A percentile compares a stretch with the other conserved stretches of the same genome.
Conservation (phyloP, 140 eudicot genomes). For the Cichorium intybus region DNA sequence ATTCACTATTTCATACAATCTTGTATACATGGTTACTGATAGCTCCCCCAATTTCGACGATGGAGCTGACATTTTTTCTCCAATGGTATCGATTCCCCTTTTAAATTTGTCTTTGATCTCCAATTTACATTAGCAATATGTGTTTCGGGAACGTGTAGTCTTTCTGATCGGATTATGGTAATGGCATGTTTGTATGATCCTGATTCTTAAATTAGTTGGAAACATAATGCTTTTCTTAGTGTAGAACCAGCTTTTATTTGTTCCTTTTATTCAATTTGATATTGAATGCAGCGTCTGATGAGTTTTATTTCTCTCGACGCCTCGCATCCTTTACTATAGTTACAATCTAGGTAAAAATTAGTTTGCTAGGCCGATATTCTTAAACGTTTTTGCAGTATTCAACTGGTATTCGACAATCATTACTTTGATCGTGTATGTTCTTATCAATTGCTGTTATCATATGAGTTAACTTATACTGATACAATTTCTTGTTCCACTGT, state of each 20-base stretch:
- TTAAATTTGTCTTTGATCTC: background rate
- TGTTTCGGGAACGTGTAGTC: background rate
- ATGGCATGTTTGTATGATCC: slow-evolving; percentile 1
- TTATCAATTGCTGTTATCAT: slow-evolving; percentile 13
- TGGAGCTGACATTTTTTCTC: slow-evolving; percentile 33
- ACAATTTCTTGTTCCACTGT: background rate
- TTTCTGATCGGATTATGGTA: slow-evolving; percentile 28
- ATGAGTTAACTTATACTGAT: background rate
- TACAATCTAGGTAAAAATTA: slow-evolving; percentile 3
- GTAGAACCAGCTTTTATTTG: background rate
- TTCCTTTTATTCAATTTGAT: background rate
- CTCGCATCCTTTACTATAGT: background rate
- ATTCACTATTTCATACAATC: slow-evolving; percentile 10
- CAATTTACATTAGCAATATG: background rate
- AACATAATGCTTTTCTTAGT: slow-evolving; percentile 3
- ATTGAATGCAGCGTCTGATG: slow-evolving; percentile 5
- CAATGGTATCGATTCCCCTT: slow-evolving; percentile 22
- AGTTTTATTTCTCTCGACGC: background rate
- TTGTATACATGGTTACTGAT: slow-evolving; percentile 38
- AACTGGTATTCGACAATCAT: background rate
- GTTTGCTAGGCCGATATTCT: background rate
- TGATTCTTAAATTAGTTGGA: slow-evolving; percentile 14
- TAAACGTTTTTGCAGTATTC: background rate
- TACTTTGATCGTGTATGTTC: slow-evolving; percentile 7
- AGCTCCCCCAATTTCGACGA: slow-evolving; percentile 34